phyloP scores from a whole-genome alignment of 2,329 filamentous ascomycete genomes.

The Hymenoscyphus linearis region DNA sequence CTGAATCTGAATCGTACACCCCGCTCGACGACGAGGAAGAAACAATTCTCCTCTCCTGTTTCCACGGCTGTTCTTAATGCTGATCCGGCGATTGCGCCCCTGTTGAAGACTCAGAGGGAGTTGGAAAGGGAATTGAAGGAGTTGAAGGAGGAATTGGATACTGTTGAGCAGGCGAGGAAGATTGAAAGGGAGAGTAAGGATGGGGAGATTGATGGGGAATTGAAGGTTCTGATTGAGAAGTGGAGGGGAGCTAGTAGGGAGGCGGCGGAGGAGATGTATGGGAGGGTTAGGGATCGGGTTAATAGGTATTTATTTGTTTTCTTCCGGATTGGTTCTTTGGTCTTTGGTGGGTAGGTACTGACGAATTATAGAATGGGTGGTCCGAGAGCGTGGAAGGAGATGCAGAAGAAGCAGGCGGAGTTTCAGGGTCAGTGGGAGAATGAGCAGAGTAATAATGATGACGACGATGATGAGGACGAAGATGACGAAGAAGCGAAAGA shows the following conservation, averaged over 20 bases:
- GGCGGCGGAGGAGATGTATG: slow-evolving; percentile 65
- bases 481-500: slow-evolving; percentile 32
- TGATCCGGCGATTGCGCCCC: slow-evolving; percentile 29
- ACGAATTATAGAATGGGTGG: slow-evolving; percentile 48
- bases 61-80: slow-evolving; percentile 28
- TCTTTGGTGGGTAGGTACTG: neutral
- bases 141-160: slow-evolving; percentile 41
- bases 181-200: slow-evolving; percentile 42
- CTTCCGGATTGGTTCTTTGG: neutral
- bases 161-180: slow-evolving; percentile 45
- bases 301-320: slow-evolving; percentile 34
- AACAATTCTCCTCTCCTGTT: slow-evolving; percentile 29
- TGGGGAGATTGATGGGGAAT: slow-evolving; percentile 49
- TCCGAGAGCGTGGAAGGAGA: slow-evolving; percentile 50
- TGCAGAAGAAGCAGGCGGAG: slow-evolving; percentile 41
- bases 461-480: slow-evolving; percentile 31
- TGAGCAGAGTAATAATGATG: slow-evolving; percentile 24
- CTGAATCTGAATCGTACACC: slow-evolving; percentile 2
- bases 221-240: slow-evolving; percentile 49
- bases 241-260: slow-evolving; percentile 57
- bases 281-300: slow-evolving; percentile 52
- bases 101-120: slow-evolving; percentile 32
- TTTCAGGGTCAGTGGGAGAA: slow-evolving; percentile 36
- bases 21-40: slow-evolving; percentile 13
- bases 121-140: slow-evolving; percentile 28